Evolutionary conservation across 2,329 filamentous ascomycete genomes (phyloP).

Genomic region (Hymenoscyphus occultus): DNA sequence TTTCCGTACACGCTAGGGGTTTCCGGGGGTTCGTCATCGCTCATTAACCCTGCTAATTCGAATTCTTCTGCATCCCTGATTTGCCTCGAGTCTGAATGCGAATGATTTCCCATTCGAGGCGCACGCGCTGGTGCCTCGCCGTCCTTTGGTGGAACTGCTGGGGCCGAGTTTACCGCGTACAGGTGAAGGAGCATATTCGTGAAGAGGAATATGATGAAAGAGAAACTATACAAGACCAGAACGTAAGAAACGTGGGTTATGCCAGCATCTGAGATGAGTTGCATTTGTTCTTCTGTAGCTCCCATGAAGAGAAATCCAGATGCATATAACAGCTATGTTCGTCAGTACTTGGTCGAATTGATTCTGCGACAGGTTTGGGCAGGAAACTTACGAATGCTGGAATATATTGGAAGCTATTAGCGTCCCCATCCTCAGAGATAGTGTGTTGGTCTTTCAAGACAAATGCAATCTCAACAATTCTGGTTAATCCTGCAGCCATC

Average conservation of each 20-base stretch:
- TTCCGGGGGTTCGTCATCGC: conserved; percentile 72
- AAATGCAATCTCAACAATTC: conserved; percentile 90
- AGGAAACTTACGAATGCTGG: conserved; percentile 62
- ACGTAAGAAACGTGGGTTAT: conserved; percentile 92
- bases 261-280: conserved; percentile 65
- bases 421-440: conserved; percentile 64
- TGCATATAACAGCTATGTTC: conserved; percentile 73
- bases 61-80: conserved; percentile 86
- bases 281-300: conserved; percentile 95
- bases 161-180: conserved; percentile 62
- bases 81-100: conserved; percentile 48
- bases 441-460: conserved; percentile 71
- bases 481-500: conserved; percentile 80
- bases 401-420: conserved; percentile 70
- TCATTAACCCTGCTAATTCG: conserved; percentile 86
- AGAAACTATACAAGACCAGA: conserved; percentile 84
- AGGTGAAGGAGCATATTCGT: conserved; percentile 81
- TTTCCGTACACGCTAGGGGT: conserved; percentile 50
- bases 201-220: conserved; percentile 89
- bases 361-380: no score
- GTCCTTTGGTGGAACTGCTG: conserved; percentile 37
- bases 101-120: conserved; percentile 37
- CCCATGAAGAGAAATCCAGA: conserved; percentile 97
- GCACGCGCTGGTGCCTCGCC: conserved; percentile 23
- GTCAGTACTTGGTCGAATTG: conserved; percentile 27